These are phyloP conservation scores for Sporothrix variecibatus DNA, from an alignment of 2,329 filamentous ascomycete genomes.

Conservation along the genomic window DNA sequence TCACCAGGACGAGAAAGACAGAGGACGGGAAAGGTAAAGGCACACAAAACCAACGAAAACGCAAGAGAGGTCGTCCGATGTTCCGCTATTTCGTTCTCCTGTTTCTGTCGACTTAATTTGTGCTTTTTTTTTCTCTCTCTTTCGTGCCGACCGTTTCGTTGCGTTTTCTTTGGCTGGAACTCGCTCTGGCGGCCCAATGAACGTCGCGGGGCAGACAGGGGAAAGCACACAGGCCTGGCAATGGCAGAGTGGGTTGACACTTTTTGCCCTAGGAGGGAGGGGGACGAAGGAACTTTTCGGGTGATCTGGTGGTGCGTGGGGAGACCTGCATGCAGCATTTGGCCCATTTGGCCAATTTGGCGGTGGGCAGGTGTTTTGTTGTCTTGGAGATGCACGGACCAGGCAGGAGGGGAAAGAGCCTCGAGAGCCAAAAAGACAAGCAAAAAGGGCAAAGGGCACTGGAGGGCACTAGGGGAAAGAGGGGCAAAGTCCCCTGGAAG, in stretches of 20 bases:
- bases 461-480: neutral
- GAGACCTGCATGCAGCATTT: conserved; percentile 8
- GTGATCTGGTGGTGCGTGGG: conserved; percentile 29
- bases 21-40: neutral
- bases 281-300: conserved; percentile 27
- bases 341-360: neutral
- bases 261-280: conserved; percentile 20
- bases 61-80: conserved; percentile 21
- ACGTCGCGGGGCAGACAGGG: conserved; percentile 20
- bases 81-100: conserved; percentile 14
- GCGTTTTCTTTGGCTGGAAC: conserved; percentile 17
- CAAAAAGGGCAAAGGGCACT: neutral
- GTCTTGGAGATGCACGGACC: conserved; percentile 35
- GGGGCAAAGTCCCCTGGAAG: neutral
- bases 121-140: neutral
- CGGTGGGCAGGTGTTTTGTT: conserved; percentile 23
- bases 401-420: conserved; percentile 17
- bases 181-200: conserved; percentile 13
- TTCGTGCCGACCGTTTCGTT: conserved; percentile 15
- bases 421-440: neutral
- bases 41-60: neutral
- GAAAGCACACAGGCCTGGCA: conserved; percentile 10
- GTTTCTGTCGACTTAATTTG: conserved; percentile 9
- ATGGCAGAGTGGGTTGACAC: conserved; percentile 18
- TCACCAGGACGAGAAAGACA: conserved; percentile 10